Evolutionary conservation across 2,329 filamentous ascomycete species (phyloP), one percentile per base, ranked within the genome.

Genomic region (Byssochlamys sp.): DNA sequence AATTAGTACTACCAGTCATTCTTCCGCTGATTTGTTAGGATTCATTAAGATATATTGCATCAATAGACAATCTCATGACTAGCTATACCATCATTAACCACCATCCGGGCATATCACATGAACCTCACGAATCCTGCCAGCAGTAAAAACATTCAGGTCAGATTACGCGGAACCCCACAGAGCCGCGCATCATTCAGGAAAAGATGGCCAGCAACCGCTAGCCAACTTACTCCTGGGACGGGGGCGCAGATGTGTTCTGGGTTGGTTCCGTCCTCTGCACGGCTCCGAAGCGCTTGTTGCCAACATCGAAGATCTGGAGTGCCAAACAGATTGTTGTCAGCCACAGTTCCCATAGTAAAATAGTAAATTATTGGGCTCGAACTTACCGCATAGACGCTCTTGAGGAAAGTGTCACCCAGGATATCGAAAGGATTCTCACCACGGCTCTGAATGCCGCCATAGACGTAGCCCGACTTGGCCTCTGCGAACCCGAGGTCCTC

Each of bases 391-490:
- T 31, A 27, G 50, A 27, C 10, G n/a, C 28, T 7, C 26, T 31
- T 31, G 11, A 52, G 50, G 28, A 52, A 27, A 14, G 39, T 45
- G 39, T 45, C 39, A 9, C 85, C 85, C 14, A 85, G 73, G 51
- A 88, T 86, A 66, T 87, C 84, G 63, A 87, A 84, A 2, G 73
- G 66, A 68, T 81, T 73, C 55, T 74, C 71, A 2, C 84, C 84
- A 49, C 83, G 78, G 54, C 80, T 84, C 73, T 89, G 85, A 31
- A 88, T 82, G 2, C 83, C 84, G 4, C 85, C 86, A 65, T 84
- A 88, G 64, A 80, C 78, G 68, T 78, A 79, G 2, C 78, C 80
- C 53, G 78, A 75, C 10, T 80, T 80, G 0, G 78, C 78, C 55
- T 80, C 75, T 1, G 82, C 78, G 61, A 86, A 87, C 1, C 78